phyloP scores from a whole-genome alignment of 2,329 filamentous ascomycete genomes.

The Chaetoscypha palmicola region DNA sequence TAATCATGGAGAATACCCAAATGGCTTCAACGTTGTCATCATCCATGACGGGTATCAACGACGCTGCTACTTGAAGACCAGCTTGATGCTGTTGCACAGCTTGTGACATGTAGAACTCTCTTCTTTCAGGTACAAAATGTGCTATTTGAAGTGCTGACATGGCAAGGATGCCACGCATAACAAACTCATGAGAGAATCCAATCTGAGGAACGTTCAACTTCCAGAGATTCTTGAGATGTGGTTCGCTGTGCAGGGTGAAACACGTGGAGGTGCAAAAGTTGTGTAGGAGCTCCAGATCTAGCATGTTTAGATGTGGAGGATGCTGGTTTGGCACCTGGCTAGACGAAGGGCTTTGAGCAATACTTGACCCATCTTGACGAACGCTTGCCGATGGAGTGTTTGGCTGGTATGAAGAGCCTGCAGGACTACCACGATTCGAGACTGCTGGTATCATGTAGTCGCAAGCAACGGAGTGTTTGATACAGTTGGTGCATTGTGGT shows the following conservation, averaged over 20 bases:
- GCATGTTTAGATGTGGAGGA: slow-evolving; percentile 30
- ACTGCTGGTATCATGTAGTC: slow-evolving; percentile 28
- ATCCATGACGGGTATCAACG: slow-evolving; percentile 30
- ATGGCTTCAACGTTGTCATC: slow-evolving; percentile 32
- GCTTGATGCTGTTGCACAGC: slow-evolving; percentile 33
- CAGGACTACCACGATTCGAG: slow-evolving; percentile 9
- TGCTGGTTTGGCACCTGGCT: background rate
- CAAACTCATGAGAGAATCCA: slow-evolving; percentile 40
- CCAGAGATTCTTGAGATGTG: slow-evolving; percentile 39
- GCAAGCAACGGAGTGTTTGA: slow-evolving; percentile 35
- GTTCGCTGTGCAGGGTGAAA: slow-evolving; percentile 39
- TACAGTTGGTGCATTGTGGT: slow-evolving; percentile 36
- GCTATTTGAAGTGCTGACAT: slow-evolving; percentile 44
- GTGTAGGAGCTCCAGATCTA: slow-evolving; percentile 46
- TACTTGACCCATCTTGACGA: background rate
- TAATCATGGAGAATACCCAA: slow-evolving; percentile 35
- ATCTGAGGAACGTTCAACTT: slow-evolving; percentile 39
- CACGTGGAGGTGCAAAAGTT: slow-evolving; percentile 45
- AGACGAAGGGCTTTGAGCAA: background rate
- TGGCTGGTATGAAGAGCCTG: slow-evolving; percentile 3
- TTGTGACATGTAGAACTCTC: slow-evolving; percentile 35
- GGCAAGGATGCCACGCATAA: slow-evolving; percentile 43
- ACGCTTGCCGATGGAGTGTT: background rate
- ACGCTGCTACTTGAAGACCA: slow-evolving; percentile 27
- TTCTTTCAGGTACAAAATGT: slow-evolving; percentile 33